Evolutionary conservation across 495 filamentous ascomycete genomes (phyloP), one percentile per base, ranked within the genome.

Genomic region (Lasiosphaeria hispida): DNA sequence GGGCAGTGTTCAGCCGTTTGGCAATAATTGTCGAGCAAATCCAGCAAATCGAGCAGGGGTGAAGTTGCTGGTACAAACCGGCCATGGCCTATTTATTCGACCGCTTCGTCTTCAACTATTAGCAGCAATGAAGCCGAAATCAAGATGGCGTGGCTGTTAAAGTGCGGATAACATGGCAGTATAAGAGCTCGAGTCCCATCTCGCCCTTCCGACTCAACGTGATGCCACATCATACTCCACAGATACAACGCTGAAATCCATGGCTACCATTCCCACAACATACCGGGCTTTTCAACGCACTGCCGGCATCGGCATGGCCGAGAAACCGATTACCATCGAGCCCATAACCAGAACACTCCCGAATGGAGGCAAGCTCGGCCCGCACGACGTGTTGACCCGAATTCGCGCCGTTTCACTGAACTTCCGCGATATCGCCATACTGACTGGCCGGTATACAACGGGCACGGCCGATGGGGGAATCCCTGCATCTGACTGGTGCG

Each of bases 391-490:
- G 14, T 53, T 83, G 0, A 68, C 82, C 63, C 72, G 69, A 55
- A 72, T 80, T 30, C 69, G 75, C 38, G 75, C 77, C 13, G 75
- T 77, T 3, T 77, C 73, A 39, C 63, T 83, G 55, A 83, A 83
- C 61, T 79, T 76, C 10, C 68, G 78, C 7, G 79, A 83, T 61
- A 69, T 79, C 0, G 69, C 50, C 43, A 76, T 76, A 57, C 52
- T 69, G 13, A 23, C 69, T 48, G 70, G 72, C 1, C 54, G 54
- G 8, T 75, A 76, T 43, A 68, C 69, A 2, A 14, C 60, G 7
- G 19, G 48, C 0, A 49, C 61, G 1, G 33, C 54, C 4, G 59
- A 66, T 1, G 2, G 53, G 7, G 66, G 68, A 13, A 64, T 76
- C 36, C 56, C 68, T 0, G 30, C 18, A 1, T 73, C 69, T 10